Evolutionary conservation across 192 early-diverging fungal genomes (phyloP), one percentile per base, ranked within the genome.

Genomic region (Rhizoclosmatium globosum): DNA sequence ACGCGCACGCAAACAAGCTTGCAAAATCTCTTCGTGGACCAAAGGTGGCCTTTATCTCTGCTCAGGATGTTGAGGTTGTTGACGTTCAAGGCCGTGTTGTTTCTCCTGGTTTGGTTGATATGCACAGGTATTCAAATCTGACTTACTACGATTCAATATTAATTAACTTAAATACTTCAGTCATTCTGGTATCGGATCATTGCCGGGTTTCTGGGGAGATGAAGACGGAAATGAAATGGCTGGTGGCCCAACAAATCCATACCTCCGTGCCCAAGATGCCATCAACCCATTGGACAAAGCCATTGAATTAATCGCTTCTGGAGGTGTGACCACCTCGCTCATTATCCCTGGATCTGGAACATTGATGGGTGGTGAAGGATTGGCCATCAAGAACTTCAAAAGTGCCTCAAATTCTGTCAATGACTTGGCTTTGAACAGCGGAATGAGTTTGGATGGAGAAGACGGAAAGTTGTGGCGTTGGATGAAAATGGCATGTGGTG

Each of bases 401-500:
- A 82, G 90, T 19, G 56, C 82, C 48, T 88, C 85, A 1, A 79
- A 89, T 47, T 85, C 84, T 57, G 90, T 83, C 23, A 91, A 92
- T 45, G 90, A 94, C 68, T 94, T 95, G 94, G 70, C 85, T 31
- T 74, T 94, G 47, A 86, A 94, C 73, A 76, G 75, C 9, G 82
- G 85, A 58, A 75, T 90, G 45, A 71, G 48, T 0, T 15, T 9
- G 39, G 48, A 76, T 38, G 62, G 66, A n/a, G 80, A 58, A 21
- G 80, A 84, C 4, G 78, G 70, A 11, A 79, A 79, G 11, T 44
- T 62, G 21, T 92, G 92, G 91, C 78, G 92, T 39, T 95, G 87
- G 81, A 91, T 93, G 90, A 95, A 95, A 79, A 92, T 93, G 90
- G 93, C 94, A 3, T 95, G 94, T 70, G 93, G 94, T 41, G 94